Evolutionary conservation across 352 stramenopile species (phyloP).

Genomic region (Nothophytophthora sp.): DNA sequence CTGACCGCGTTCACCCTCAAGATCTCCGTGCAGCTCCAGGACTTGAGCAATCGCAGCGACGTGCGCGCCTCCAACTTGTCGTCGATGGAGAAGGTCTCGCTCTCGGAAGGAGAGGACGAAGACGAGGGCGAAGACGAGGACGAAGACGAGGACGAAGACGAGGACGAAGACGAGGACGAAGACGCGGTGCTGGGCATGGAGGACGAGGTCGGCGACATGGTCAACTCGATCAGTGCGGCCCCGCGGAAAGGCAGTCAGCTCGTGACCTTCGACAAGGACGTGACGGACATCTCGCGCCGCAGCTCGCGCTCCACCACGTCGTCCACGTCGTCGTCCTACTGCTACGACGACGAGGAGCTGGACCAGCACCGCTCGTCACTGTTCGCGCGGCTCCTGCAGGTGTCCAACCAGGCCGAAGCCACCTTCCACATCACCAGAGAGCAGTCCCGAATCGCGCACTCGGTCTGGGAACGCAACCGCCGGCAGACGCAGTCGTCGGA

Average conservation of each 20-base stretch:
- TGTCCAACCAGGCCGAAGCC: slow-evolving; percentile 24
- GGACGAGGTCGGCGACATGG: slow-evolving; percentile 25
- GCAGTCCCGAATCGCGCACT: slow-evolving; percentile 34
- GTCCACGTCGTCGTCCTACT: slow-evolving; percentile 12
- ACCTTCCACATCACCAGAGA: slow-evolving; percentile 32
- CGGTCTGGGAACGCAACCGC: slow-evolving; percentile 28
- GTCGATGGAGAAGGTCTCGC: slow-evolving; percentile 28
- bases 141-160: slow-evolving; percentile 21
- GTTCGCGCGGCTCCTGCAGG: slow-evolving; percentile 26
- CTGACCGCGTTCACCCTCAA: slow-evolving; percentile 35
- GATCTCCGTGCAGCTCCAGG: slow-evolving; percentile 28
- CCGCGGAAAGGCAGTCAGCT: slow-evolving; percentile 14
- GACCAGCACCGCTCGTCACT: slow-evolving; percentile 18
- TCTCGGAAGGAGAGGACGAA: slow-evolving; percentile 34
- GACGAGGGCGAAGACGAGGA: slow-evolving; percentile 11
- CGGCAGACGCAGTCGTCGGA: slow-evolving; percentile 5
- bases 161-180: slow-evolving; percentile 33
- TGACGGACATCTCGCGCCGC: slow-evolving; percentile 11
- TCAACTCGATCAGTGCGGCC: slow-evolving; percentile 25
- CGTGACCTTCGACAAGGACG: slow-evolving; percentile 24
- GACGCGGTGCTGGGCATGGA: slow-evolving; percentile 12
- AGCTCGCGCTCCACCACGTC: slow-evolving; percentile 19
- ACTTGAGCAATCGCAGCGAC: slow-evolving; percentile 21
- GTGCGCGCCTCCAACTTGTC: slow-evolving; percentile 31
- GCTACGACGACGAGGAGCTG: slow-evolving; percentile 1